Percentiles rank a stretch among this genome's conserved stretches.
These are phyloP conservation scores for Globisporangium ultimum DNA, from an alignment of 352 stramenopile genomes.

Conservation along the genomic window DNA sequence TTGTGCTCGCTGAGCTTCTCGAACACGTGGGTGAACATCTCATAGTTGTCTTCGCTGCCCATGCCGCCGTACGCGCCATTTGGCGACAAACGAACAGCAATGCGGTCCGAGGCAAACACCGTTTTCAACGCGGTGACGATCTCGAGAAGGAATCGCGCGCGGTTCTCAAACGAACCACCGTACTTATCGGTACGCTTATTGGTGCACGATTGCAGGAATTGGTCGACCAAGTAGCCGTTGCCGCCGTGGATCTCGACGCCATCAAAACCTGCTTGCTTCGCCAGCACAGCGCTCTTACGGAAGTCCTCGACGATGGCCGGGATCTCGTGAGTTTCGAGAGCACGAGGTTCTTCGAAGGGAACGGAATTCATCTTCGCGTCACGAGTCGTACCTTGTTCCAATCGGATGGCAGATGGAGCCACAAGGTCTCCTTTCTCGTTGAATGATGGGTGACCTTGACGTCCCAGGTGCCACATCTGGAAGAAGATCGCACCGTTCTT, in stretches of 20 bases:
- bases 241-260: constrained; percentile 81
- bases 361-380: background rate
- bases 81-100: constrained; percentile 17
- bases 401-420: constrained; percentile 28
- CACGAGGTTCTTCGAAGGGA: constrained; percentile 2
- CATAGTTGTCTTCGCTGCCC: constrained; percentile 13
- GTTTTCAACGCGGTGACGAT: constrained; percentile 34
- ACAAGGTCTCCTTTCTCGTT: constrained; percentile 4
- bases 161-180: constrained; percentile 68
- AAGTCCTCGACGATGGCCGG: background rate
- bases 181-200: constrained; percentile 77
- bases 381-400: constrained; percentile 1
- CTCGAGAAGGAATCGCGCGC: constrained; percentile 46
- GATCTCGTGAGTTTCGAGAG: background rate
- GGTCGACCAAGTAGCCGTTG: constrained; percentile 87
- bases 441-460: constrained; percentile 34
- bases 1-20: constrained; percentile 16
- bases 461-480: constrained; percentile 69
- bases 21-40: constrained; percentile 18
- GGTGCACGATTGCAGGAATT: constrained; percentile 57
- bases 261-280: constrained; percentile 38
- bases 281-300: constrained; percentile 1
- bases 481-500: constrained; percentile 27
- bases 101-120: constrained; percentile 7
- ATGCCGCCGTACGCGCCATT: constrained; percentile 16